Evolutionary conservation across 139 green algal genomes (phyloP).

Genomic region (Micromonas pusilla): DNA sequence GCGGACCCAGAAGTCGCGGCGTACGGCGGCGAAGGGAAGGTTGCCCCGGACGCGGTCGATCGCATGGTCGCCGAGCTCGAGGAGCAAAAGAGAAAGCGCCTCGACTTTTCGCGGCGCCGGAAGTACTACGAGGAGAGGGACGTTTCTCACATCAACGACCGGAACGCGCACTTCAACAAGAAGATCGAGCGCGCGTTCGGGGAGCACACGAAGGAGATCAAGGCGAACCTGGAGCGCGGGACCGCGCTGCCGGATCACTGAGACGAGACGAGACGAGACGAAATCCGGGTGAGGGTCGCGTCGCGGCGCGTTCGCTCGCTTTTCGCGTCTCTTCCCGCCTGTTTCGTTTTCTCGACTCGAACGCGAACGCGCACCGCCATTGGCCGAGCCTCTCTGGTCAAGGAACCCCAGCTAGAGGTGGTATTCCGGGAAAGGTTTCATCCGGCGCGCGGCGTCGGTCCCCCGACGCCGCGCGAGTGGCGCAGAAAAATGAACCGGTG

Average conservation of each 20-base stretch:
- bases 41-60: constrained; percentile 70
- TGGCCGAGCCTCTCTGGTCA: background rate
- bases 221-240: constrained; percentile 93
- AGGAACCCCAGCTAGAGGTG: background rate
- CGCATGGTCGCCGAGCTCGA: constrained; percentile 80
- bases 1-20: constrained; percentile 56
- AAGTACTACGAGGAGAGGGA: constrained; percentile 61
- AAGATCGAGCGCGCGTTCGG: constrained; percentile 90
- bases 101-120: constrained; percentile 66
- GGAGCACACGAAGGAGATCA: constrained; percentile 77
- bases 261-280: too few relatives aligned
- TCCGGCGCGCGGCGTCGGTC: too few relatives aligned
- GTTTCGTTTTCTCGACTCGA: background rate
- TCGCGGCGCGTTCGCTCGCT: too few relatives aligned
- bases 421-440: background rate
- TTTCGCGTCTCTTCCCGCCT: background rate
- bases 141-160: constrained; percentile 93
- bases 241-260: constrained; percentile 83
- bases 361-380: background rate
- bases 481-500: background rate
- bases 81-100: constrained; percentile 47
- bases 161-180: constrained; percentile 95
- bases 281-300: too few relatives aligned
- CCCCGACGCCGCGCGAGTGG: background rate
- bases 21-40: constrained; percentile 54